Base-by-base conservation (phyloP, 345 rosid species). In the Salix arbutifolia region DNA sequence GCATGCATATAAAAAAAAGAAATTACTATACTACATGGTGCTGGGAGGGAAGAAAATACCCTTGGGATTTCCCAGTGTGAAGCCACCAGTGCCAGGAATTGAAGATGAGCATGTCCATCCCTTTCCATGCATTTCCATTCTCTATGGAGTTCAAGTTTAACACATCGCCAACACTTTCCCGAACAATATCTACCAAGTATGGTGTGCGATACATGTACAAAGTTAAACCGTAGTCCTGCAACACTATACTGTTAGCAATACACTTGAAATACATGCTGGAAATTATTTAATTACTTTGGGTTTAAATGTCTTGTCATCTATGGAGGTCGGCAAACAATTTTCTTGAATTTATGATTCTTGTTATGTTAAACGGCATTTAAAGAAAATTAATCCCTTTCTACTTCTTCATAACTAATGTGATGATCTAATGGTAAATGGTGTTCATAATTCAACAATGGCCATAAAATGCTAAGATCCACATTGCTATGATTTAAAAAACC, bases 11-110 rank as follows among this genome's bases (percentile, higher is more conserved):
- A 5, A 33, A 33, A 31, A 64, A 30, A 28, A 64, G 12, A 26
- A 30, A 65, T 30, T 4, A 64, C n/a, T 19, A 21, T 6, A 6
- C 62, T 7, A 21, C 12, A 8, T 8, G 7, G 60, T 19, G 60
- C 25, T 18, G 33, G 33, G 16, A 58, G 28, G 62, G 23, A 10
- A 60, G 52, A 56, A 67, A 86, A 0, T 75, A 92, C 98, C 84
- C 84, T 77, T 89, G 94, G 35, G 93, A 83, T 3, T 75, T 83
- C 71, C 97, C 97, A 5, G 84, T 83, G 85, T 92, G 98, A 50
- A 88, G 85, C 98, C 98, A 94, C 98, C 98, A 94, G 71, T 94
- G 98, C 98, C 97, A 94, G 9, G 95, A 88, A 79, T 94, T 94
- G 84, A 94, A 94, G 83, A 94, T 70, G 72, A 92, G 89, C 72